A percentile compares a stretch with the other conserved stretches of the same genome.
Conservation (phyloP, 805 yeast genomes). For the Clavispora carvajalis region DNA sequence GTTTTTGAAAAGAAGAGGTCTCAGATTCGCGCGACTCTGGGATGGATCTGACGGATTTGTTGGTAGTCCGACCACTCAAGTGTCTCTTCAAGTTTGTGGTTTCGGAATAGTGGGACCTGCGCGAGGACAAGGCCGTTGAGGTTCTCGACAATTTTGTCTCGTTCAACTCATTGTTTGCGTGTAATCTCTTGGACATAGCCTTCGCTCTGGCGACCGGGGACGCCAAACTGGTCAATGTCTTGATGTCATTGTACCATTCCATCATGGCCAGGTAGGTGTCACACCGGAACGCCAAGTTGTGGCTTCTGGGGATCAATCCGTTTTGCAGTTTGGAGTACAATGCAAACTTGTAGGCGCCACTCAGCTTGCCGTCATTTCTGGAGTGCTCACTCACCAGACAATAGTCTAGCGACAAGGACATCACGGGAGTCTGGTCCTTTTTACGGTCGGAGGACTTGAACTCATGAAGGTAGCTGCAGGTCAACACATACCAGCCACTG, state of each 20-base stretch:
- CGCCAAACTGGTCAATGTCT: constrained; percentile 56
- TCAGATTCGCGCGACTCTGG: constrained; percentile 4
- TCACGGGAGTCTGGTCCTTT: constrained; percentile 74
- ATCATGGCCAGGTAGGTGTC: constrained; percentile 76
- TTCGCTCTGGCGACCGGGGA: constrained; percentile 56
- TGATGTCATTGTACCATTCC: constrained; percentile 79
- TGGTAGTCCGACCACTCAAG: constrained; percentile 4
- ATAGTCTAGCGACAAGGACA: constrained; percentile 74
- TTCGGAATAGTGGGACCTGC: constrained; percentile 1
- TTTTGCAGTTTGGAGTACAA: constrained; percentile 64
- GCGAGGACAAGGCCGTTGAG: constrained; percentile 9
- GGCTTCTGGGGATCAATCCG: constrained; percentile 73
- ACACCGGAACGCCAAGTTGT: constrained; percentile 94
- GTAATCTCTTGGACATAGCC: constrained; percentile 23
- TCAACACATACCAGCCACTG: constrained; percentile 84
- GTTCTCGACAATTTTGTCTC: constrained; percentile 9
- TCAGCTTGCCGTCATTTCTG: constrained; percentile 54
- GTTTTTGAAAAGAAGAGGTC: constrained; percentile 14
- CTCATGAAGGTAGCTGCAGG: constrained; percentile 86
- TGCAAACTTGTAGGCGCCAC: constrained; percentile 70
- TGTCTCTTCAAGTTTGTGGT: constrained; percentile 5
- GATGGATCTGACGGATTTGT: constrained; percentile 3
- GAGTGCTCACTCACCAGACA: constrained; percentile 83
- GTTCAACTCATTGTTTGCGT: constrained; percentile 7
- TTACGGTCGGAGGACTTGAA: constrained; percentile 78